A percentile compares a stretch with the other conserved stretches of the same genome.
Evolutionary conservation across 768 basidiomycete species (phyloP).

Genomic region (Flagelloscypha sp.): DNA sequence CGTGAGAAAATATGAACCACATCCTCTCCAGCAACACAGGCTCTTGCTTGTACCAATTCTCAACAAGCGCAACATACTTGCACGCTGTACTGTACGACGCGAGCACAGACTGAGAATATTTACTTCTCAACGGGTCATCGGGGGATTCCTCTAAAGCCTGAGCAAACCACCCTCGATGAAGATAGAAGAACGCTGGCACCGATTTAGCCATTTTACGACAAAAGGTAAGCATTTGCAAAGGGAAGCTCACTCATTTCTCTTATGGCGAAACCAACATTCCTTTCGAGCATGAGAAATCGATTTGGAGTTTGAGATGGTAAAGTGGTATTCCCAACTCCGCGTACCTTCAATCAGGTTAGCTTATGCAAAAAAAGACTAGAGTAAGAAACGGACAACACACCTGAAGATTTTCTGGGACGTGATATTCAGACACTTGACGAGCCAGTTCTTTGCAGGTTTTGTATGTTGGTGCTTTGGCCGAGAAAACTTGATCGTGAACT

Average conservation of each 20-base stretch:
- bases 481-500: constrained; percentile 63
- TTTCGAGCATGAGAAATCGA: too few species aligned
- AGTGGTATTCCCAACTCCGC: constrained; percentile 52
- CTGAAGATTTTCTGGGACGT: constrained; percentile 55
- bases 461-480: constrained; percentile 53
- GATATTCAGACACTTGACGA: constrained; percentile 54
- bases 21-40: constrained; percentile 56
- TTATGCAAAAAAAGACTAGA: constrained; percentile 48
- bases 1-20: constrained; percentile 69
- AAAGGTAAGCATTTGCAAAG: too few species aligned
- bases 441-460: constrained; percentile 56
- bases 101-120: constrained; percentile 58
- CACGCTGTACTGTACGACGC: constrained; percentile 65
- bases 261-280: constrained; percentile 59
- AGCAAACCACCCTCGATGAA: constrained; percentile 71
- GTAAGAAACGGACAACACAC: too few species aligned
- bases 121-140: constrained; percentile 59
- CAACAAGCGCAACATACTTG: constrained; percentile 56
- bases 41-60: constrained; percentile 57
- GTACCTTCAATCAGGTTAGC: constrained; percentile 41
- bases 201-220: too few species aligned
- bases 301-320: constrained; percentile 68
- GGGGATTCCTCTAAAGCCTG: constrained; percentile 58
- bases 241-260: constrained; percentile 53
- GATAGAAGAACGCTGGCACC: constrained; percentile 61